phyloP scores from a whole-genome alignment of 495 filamentous ascomycete species.

The Aspergillus incahuasiensis region DNA sequence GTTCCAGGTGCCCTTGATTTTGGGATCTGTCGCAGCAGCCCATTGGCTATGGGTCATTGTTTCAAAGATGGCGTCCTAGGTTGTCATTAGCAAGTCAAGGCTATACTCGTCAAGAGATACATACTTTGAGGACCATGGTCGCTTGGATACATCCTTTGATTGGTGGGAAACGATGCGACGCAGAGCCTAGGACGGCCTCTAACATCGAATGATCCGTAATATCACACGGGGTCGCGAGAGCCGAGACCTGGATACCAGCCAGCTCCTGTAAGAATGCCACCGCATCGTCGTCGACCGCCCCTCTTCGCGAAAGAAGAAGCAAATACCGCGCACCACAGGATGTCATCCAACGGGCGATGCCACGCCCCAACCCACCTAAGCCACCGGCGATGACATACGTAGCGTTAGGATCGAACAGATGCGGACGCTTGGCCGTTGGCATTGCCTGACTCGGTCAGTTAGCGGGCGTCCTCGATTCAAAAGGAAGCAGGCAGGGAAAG shows the following conservation, averaged over 20 bases:
- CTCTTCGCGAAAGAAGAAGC: constrained; percentile 20
- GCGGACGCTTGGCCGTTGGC: background rate
- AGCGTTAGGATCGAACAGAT: constrained; percentile 1
- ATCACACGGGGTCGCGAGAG: background rate
- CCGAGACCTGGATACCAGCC: background rate
- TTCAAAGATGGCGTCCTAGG: background rate
- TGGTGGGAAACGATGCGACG: background rate
- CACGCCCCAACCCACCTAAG: constrained; percentile 38
- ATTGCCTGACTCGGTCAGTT: background rate
- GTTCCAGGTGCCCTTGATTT: constrained; percentile 17
- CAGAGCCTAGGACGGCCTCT: background rate
- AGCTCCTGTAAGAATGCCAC: background rate
- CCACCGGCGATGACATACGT: constrained; percentile 35
- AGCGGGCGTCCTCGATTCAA: background rate
- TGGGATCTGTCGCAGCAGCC: background rate
- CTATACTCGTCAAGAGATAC: background rate
- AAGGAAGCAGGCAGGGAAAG: background rate
- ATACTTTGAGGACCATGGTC: background rate
- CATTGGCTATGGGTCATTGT: background rate
- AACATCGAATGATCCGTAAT: background rate
- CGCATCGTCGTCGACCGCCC: background rate
- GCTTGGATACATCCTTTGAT: background rate
- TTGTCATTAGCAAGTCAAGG: background rate
- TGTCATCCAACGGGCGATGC: constrained; percentile 36
- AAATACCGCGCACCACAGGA: constrained; percentile 27